A percentile compares a stretch with the other conserved stretches of the same genome.
Conservation (phyloP, 768 basidiomycete genomes). For the Tremella fuciformis region DNA sequence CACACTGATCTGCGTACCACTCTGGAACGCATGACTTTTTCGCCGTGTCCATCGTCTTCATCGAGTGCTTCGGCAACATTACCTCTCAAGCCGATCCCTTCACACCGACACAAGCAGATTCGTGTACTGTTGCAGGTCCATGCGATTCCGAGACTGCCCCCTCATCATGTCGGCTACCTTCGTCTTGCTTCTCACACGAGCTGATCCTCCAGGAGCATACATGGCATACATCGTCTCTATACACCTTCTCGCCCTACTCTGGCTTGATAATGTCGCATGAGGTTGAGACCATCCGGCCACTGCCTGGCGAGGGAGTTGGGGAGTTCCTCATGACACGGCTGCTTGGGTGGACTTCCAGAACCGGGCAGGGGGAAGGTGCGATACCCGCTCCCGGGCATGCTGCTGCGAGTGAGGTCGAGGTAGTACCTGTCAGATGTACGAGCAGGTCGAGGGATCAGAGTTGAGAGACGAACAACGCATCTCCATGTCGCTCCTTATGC, state of each 20-base stretch:
- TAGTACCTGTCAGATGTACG: background rate
- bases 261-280: slow-evolving; percentile 47
- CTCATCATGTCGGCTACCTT: slow-evolving; percentile 32
- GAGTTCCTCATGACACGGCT: slow-evolving; percentile 47
- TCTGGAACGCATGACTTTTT: slow-evolving; percentile 45
- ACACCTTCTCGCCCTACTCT: slow-evolving; percentile 48
- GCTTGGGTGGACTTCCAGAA: slow-evolving; percentile 39
- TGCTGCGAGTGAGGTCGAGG: slow-evolving; percentile 10
- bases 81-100: slow-evolving; percentile 15
- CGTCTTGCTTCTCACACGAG: background rate
- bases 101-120: slow-evolving; percentile 41
- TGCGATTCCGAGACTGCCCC: slow-evolving; percentile 39
- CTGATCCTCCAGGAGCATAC: slow-evolving; percentile 38
- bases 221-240: slow-evolving; percentile 50
- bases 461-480: too few relatives aligned
- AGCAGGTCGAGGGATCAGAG: too few relatives aligned
- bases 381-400: slow-evolving; percentile 25
- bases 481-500: too few relatives aligned
- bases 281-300: slow-evolving; percentile 49
- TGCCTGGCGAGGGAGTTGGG: slow-evolving; percentile 50
- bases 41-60: slow-evolving; percentile 24
- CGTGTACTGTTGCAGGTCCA: slow-evolving; percentile 34
- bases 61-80: slow-evolving; percentile 11
- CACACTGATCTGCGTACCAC: slow-evolving; percentile 41
- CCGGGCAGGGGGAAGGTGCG: slow-evolving; percentile 23